phyloP scores from a whole-genome alignment of 2,329 filamentous ascomycete genomes.

The Pestalotiopsis sp. region DNA sequence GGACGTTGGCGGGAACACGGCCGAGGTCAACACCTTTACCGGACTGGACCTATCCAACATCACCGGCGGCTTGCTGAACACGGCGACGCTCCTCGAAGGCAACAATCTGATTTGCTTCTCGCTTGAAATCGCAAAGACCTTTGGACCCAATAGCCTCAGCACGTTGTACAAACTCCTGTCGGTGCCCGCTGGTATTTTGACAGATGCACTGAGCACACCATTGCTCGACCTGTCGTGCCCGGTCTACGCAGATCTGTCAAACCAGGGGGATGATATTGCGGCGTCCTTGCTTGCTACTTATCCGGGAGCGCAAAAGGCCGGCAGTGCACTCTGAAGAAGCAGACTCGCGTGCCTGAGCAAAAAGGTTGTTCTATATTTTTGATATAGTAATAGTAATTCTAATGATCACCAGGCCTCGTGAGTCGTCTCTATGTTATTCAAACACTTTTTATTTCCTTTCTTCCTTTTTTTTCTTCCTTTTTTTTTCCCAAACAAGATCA shows the following conservation, averaged over 20 bases:
- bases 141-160: not conserved
- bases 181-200: not conserved
- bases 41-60: constrained; percentile 26
- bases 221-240: not conserved
- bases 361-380: not conserved
- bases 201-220: not conserved
- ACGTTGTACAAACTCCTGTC: not conserved
- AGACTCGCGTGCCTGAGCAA: not conserved
- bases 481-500: not conserved
- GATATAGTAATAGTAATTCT: not conserved
- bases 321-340: not conserved
- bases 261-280: not conserved
- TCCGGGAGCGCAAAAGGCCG: not conserved
- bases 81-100: constrained; percentile 22
- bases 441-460: not conserved
- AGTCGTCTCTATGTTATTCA: not conserved
- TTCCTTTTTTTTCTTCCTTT: not conserved
- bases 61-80: constrained; percentile 28
- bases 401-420: not conserved
- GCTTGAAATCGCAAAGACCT: not conserved
- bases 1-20: constrained; percentile 32
- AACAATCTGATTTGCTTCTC: constrained; percentile 38
- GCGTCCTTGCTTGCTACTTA: not conserved
- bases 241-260: not conserved
- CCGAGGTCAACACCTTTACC: constrained; percentile 26